These are phyloP conservation scores for Desmodesmus armatus DNA, from an alignment of 139 green algal species.

Conservation along the genomic window DNA sequence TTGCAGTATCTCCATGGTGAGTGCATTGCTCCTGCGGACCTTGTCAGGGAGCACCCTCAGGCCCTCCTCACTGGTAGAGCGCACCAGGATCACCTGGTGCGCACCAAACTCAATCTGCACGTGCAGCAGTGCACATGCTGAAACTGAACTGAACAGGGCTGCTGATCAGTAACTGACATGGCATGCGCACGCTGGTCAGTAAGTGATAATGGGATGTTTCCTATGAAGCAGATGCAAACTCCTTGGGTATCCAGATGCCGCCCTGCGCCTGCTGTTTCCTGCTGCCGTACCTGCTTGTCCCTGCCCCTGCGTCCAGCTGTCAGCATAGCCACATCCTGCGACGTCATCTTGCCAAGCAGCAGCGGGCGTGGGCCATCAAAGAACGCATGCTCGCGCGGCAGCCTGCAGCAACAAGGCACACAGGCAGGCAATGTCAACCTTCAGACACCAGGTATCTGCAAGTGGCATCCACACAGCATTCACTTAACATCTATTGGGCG, in stretches of 20 bases:
- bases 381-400: conserved; percentile 67
- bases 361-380: conserved; percentile 72
- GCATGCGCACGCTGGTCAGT: no score
- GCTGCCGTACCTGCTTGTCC: no score
- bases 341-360: conserved; percentile 59
- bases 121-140: no score
- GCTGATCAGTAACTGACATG: no score
- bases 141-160: no score
- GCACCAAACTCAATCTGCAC: conserved; percentile 84
- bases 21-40: conserved; percentile 65
- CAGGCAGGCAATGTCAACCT: background rate
- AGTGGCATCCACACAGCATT: background rate
- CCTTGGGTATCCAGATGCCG: no score
- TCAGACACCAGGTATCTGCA: background rate
- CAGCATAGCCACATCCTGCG: conserved; percentile 71
- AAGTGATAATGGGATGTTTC: conserved; percentile 10
- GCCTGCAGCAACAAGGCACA: background rate
- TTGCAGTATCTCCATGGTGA: conserved; percentile 82
- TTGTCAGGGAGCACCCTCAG: conserved; percentile 57
- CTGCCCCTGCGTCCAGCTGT: conserved; percentile 54
- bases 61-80: conserved; percentile 50
- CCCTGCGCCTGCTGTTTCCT: no score
- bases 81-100: conserved; percentile 79
- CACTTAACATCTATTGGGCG: no score
- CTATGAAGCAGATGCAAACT: background rate